Evolutionary conservation across 495 filamentous ascomycete species (phyloP), one percentile per base, ranked within the genome.

Genomic region (Talaromyces stipitatus): DNA sequence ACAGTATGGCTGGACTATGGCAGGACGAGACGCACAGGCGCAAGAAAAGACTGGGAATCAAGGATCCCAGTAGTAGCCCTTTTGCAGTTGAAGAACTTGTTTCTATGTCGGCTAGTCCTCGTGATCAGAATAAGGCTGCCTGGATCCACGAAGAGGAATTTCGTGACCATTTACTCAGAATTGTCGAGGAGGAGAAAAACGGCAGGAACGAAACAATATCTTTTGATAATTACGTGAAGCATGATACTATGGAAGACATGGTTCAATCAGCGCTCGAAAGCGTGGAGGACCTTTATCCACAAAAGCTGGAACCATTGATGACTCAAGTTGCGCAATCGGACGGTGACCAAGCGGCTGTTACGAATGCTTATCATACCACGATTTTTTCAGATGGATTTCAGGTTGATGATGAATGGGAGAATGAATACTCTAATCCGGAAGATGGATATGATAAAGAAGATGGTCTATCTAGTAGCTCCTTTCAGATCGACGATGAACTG

Each of bases 71-170:
- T 36, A 87, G 82, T 60, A 90, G 81, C 61, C 88, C 89, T 0
- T 95, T 95, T 65, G 82, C 85, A 12, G 72, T 82, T 0, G 92
- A 96, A 50, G 91, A 83, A 2, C 62, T 97, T 57, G 77, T 92
- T 12, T 89, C 90, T 12, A 89, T 96, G 82, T 95, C 91, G 16
- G 90, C 89, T 2, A 86, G 91, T 62, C 77, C 83, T 16, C 81
- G 94, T 51, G 79, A 86, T 55, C 79, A 83, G 16, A 73, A 84
- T 33, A 78, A 78, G 54, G 82, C 82, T 20, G 85, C 83, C 4
- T 98, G 94, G 94, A 85, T 96, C 22, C 91, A 96, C 63, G 91
- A 96, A 70, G 88, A 89, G 57, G 91, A 96, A 58, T 91, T 85
- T 66, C 78, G 80, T 22, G 74, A 83, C 28, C 77, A 86, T 64